Percentiles rank a stretch among this genome's conserved stretches.
Evolutionary conservation across 192 early-diverging fungal species (phyloP).

Genomic region (Gonapodya prolifera): DNA sequence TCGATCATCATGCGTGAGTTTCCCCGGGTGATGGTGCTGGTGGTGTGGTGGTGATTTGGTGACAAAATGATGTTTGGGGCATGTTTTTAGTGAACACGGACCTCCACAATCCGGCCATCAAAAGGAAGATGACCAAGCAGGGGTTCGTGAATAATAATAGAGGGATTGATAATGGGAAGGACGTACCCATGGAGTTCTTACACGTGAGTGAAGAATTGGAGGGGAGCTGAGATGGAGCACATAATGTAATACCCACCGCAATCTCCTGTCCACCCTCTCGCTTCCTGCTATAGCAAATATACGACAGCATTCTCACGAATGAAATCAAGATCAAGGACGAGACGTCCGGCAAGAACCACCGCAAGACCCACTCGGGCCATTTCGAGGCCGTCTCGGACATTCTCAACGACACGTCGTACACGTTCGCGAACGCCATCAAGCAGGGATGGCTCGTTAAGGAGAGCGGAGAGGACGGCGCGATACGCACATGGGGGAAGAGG

Average conservation of each 20-base stretch:
- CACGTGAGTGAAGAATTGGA: conserved; percentile 10
- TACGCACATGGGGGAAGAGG: not conserved
- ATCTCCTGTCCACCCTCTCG: conserved; percentile 6
- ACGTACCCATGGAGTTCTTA: conserved; percentile 76
- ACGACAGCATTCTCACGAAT: conserved; percentile 70
- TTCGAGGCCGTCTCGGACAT: not conserved
- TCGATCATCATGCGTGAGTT: conserved; percentile 69
- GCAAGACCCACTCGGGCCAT: conserved; percentile 17
- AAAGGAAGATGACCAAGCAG: conserved; percentile 75
- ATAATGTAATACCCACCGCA: not conserved
- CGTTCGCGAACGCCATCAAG: not conserved
- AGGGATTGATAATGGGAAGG: conserved; percentile 70
- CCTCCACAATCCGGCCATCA: conserved; percentile 83
- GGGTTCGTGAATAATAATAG: conserved; percentile 82
- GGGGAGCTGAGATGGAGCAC: not conserved
- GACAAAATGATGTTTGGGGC: too few species aligned
- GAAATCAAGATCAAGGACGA: conserved; percentile 98
- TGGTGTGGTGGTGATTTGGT: not conserved
- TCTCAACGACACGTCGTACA: not conserved
- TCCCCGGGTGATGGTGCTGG: not conserved
- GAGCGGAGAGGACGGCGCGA: not conserved
- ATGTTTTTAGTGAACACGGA: conserved; percentile 70
- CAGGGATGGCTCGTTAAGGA: not conserved
- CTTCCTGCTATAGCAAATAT: conserved; percentile 45
- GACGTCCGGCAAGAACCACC: conserved; percentile 85